These are phyloP conservation scores for Tolypocladium ovalisporum DNA, from an alignment of 2,329 filamentous ascomycete genomes.

Conservation along the genomic window DNA sequence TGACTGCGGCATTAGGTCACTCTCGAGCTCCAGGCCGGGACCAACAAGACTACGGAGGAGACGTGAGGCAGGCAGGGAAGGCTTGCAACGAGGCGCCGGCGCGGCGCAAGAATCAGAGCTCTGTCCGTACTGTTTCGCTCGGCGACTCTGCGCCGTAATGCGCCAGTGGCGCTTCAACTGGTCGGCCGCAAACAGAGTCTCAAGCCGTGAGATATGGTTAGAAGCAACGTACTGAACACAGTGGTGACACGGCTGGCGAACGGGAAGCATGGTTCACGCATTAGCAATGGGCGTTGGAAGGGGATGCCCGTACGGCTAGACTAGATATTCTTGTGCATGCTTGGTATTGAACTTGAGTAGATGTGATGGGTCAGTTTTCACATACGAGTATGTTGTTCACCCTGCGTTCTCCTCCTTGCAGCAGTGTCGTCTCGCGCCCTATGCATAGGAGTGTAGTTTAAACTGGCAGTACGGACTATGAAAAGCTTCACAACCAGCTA, in stretches of 20 bases:
- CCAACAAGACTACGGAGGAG: conserved; percentile 1
- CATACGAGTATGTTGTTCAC: background rate
- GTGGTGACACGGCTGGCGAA: background rate
- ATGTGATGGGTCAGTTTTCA: background rate
- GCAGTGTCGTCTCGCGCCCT: too few relatives aligned
- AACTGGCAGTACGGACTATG: too few relatives aligned
- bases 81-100: background rate
- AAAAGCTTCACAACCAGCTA: background rate
- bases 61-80: background rate
- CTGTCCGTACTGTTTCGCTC: background rate
- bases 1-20: conserved; percentile 9
- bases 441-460: too few relatives aligned
- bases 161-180: background rate
- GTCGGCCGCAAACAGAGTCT: background rate
- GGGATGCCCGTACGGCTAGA: background rate
- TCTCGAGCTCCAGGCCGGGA: conserved; percentile 9
- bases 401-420: background rate
- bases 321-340: background rate
- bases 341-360: background rate
- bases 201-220: background rate
- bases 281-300: background rate
- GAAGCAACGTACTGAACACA: background rate
- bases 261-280: background rate
- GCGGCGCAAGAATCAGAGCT: background rate
- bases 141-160: background rate